Evolutionary conservation across 768 basidiomycete species (phyloP), one percentile per base, ranked within the genome.

Genomic region (Mycena kentingensis): DNA sequence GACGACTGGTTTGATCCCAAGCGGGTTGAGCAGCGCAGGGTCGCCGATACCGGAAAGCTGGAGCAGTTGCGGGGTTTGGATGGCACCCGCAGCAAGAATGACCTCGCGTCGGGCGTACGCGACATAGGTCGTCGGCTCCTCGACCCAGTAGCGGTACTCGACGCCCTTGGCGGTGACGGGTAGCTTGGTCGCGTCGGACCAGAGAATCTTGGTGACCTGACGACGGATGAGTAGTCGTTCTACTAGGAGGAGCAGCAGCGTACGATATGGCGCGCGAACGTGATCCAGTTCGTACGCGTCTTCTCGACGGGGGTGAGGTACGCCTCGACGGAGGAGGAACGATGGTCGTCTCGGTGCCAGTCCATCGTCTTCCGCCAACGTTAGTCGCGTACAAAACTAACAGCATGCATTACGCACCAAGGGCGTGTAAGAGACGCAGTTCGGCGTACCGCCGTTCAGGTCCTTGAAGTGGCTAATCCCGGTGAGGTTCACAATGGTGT

Each of bases 41-140:
- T 82, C 79, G 2, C 82, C 83, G 50, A 84, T 78, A 0, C 82
- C 83, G 12, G 81, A 83, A 1, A 80, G 73, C 62, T 82, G 79
- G 13, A 81, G 71, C 10, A 81, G 67, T 2, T 70, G 70, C 4
- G 79, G 79, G 1, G 75, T 74, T 72, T 77, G 64, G 49, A 82
- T 77, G 2, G 79, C 76, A 16, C 82, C 82, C 3, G 79, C 81
- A 26, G 79, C 76, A 5, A 83, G 46, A 54, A 84, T 79, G 38
- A 82, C 78, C 46, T 83, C 81, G 21, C 70, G 68, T 5, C 73
- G 67, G 1, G 78, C 81, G 25, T 57, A 60, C 1, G 75, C 78
- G 5, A 64, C 70, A 58, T 76, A 78, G 6, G 72, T 63, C 3
- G 70, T 71, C 3, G 67, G 24, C 68, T 68, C 24, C 68, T 70